A percentile compares a stretch with the other conserved stretches of the same genome.
Evolutionary conservation across 768 basidiomycete species (phyloP).

Genomic region (Boletus subparvulus): DNA sequence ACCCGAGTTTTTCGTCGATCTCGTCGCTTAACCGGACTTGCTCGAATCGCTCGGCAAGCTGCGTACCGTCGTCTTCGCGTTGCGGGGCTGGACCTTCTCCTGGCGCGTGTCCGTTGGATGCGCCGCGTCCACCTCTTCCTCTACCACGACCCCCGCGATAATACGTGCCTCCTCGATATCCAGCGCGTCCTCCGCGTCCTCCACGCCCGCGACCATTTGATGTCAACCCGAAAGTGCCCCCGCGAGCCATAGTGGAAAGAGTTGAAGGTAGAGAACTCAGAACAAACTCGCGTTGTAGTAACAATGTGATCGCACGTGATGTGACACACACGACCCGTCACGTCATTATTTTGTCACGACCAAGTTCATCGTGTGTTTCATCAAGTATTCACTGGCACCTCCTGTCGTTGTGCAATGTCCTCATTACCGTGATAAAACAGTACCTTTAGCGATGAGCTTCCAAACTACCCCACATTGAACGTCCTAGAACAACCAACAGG

Average conservation of each 20-base stretch:
- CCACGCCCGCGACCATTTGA: slow-evolving; percentile 43
- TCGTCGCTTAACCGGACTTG: slow-evolving; percentile 74
- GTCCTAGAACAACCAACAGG: neutral
- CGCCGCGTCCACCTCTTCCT: slow-evolving; percentile 39
- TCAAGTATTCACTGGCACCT: neutral
- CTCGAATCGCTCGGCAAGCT: slow-evolving; percentile 84
- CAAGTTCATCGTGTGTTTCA: neutral
- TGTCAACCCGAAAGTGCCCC: slow-evolving; percentile 54
- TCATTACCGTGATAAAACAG: neutral
- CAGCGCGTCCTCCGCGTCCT: slow-evolving; percentile 41
- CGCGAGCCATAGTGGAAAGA: slow-evolving; percentile 39
- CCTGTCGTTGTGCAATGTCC: too few species aligned
- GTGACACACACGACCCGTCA: slow-evolving; percentile 30
- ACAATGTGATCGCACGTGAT: slow-evolving; percentile 16
- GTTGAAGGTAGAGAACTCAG: neutral
- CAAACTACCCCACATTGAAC: too few species aligned
- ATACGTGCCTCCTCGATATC: slow-evolving; percentile 30
- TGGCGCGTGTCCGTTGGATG: slow-evolving; percentile 30
- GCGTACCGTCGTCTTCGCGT: slow-evolving; percentile 89
- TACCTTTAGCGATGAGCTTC: neutral
- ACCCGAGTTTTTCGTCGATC: slow-evolving; percentile 92
- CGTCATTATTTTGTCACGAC: slow-evolving; percentile 3
- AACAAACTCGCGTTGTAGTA: slow-evolving; percentile 8
- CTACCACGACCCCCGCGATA: slow-evolving; percentile 52
- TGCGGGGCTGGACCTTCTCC: slow-evolving; percentile 53